Evolutionary conservation across 257 asterid species (phyloP).

Genomic region (Solanum appendiculatum): DNA sequence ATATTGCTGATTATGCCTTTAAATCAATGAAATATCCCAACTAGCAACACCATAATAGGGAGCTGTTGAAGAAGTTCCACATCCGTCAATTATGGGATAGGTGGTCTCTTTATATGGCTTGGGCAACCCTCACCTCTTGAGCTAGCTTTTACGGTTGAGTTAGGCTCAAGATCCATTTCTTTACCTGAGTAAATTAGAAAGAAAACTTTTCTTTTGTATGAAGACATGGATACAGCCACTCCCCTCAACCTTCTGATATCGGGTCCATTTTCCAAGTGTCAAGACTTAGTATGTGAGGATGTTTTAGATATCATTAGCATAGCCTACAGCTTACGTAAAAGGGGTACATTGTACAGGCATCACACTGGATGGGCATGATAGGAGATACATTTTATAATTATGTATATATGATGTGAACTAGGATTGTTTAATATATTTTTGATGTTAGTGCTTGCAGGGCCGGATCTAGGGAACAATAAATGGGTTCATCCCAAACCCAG

Average conservation of each 20-base stretch:
- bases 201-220: not conserved
- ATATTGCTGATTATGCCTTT: not conserved
- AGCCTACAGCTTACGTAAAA: not conserved
- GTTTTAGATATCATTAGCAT: not conserved
- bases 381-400: not conserved
- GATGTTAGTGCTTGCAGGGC: not conserved
- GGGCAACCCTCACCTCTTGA: not conserved
- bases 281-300: not conserved
- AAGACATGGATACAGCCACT: not conserved
- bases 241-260: not conserved
- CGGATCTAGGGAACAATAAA: not conserved
- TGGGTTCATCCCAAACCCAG: not conserved
- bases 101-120: not conserved
- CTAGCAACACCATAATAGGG: not conserved
- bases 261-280: not conserved
- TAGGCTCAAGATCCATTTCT: not conserved
- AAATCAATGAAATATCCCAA: not conserved
- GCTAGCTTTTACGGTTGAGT: not conserved
- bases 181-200: not conserved
- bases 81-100: not conserved
- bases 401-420: not conserved
- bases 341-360: not conserved
- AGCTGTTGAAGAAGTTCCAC: not conserved
- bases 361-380: not conserved
- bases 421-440: not conserved